phyloP scores from a whole-genome alignment of 495 filamentous ascomycete genomes.

The Neurospora hispaniola region DNA sequence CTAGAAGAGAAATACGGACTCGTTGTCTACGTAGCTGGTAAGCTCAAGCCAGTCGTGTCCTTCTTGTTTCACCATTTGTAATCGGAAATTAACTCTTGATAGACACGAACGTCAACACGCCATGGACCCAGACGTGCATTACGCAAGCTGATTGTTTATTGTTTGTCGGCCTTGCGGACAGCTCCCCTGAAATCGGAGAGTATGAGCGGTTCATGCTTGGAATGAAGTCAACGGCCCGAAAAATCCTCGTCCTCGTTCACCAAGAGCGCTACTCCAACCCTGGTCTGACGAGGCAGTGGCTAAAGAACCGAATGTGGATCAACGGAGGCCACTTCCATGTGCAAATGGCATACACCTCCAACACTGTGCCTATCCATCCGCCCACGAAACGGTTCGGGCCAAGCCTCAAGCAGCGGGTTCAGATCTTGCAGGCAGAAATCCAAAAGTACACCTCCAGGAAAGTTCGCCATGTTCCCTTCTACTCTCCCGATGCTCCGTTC shows the following conservation, averaged over 20 bases:
- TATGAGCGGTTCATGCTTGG: conserved; percentile 92
- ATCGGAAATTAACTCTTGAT: conserved; percentile 17
- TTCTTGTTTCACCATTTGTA: background rate
- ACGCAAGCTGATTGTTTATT: conserved; percentile 92
- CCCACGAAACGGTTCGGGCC: conserved; percentile 68
- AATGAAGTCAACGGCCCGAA: conserved; percentile 93
- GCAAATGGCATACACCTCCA: conserved; percentile 85
- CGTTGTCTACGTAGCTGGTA: conserved; percentile 88
- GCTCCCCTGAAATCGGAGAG: conserved; percentile 81
- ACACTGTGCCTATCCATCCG: conserved; percentile 64
- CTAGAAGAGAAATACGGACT: conserved; percentile 95
- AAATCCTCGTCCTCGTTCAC: conserved; percentile 89
- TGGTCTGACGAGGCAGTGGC: conserved; percentile 77
- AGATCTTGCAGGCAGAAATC: conserved; percentile 91
- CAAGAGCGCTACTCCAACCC: conserved; percentile 78
- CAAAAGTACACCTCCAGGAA: conserved; percentile 91
- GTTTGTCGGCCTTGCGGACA: conserved; percentile 83
- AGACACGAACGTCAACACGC: conserved; percentile 88
- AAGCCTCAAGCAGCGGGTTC: conserved; percentile 85
- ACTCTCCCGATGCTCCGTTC: conserved; percentile 82
- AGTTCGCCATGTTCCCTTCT: conserved; percentile 76
- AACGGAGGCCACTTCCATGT: conserved; percentile 98
- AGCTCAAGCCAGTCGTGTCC: conserved; percentile 16
- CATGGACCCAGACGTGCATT: conserved; percentile 98
- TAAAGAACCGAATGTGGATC: conserved; percentile 92